Evolutionary conservation across 805 yeast species (phyloP).

Genomic region (Torulaspora quercuum): DNA sequence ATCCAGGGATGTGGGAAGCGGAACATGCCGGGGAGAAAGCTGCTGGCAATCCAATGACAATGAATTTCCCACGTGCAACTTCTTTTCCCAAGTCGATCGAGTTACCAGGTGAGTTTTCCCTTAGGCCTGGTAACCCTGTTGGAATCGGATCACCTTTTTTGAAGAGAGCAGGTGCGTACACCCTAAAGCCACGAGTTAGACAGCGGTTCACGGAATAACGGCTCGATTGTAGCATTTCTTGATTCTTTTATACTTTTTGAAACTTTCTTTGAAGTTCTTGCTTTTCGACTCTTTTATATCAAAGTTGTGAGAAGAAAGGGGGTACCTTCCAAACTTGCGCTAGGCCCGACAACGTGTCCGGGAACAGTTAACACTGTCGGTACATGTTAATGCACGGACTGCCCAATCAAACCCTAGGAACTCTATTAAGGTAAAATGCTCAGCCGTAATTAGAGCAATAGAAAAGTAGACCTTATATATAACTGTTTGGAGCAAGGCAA

Average conservation of each 20-base stretch:
- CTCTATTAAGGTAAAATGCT: too few relatives aligned
- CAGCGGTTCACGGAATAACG: conserved; percentile 1
- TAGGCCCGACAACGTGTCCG: too few relatives aligned
- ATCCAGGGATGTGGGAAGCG: conserved; percentile 69
- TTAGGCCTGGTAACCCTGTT: conserved; percentile 45
- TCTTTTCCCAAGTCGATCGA: conserved; percentile 51
- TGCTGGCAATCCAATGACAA: conserved; percentile 69
- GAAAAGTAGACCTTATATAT: too few relatives aligned
- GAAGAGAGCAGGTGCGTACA: conserved; percentile 33
- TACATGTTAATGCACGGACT: too few relatives aligned
- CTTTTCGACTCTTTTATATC: conserved; percentile 1
- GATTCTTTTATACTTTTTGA: not conserved
- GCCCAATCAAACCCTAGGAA: too few relatives aligned
- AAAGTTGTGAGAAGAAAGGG: too few relatives aligned
- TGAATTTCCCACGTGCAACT: conserved; percentile 46
- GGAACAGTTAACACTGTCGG: too few relatives aligned
- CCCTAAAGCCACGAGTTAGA: conserved; percentile 26
- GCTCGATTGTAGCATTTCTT: conserved; percentile 2
- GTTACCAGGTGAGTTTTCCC: conserved; percentile 64
- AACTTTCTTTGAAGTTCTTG: not conserved
- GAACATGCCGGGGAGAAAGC: conserved; percentile 83
- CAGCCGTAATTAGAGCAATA: too few relatives aligned
- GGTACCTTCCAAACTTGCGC: too few relatives aligned
- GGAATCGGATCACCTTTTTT: conserved; percentile 63
- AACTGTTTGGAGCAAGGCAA: too few relatives aligned